phyloP scores from a whole-genome alignment of 305 asterid genomes.

The Plantago rigida region DNA sequence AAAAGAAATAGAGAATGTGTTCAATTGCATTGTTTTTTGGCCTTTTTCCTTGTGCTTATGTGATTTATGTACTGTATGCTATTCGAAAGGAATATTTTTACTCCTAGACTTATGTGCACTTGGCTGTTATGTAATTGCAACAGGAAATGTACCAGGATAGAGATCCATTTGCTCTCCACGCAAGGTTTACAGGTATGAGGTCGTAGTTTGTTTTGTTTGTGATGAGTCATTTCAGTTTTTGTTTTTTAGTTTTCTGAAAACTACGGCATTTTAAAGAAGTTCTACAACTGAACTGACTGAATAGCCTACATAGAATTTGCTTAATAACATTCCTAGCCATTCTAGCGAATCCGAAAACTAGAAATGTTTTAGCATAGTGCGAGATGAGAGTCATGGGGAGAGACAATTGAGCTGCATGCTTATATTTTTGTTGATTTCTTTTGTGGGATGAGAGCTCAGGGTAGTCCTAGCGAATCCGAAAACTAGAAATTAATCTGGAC shows the following conservation, averaged over 20 bases:
- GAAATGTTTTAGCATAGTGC: background rate
- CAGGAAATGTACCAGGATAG: constrained; percentile 93
- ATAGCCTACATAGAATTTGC: no score
- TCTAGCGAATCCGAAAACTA: no score
- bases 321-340: no score
- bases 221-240: background rate
- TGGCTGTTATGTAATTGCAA: constrained; percentile 20
- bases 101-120: constrained; percentile 16
- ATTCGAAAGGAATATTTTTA: background rate
- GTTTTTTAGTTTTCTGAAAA: background rate
- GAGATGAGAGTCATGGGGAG: background rate
- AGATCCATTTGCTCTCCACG: constrained; percentile 74
- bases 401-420: background rate
- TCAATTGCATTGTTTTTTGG: background rate
- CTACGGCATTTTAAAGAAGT: no score
- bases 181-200: constrained; percentile 79
- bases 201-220: constrained; percentile 5
- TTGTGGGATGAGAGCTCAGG: no score
- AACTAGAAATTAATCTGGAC: constrained; percentile 1
- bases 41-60: no score
- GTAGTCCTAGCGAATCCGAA: background rate
- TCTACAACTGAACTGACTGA: no score
- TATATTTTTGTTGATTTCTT: no score
- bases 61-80: background rate
- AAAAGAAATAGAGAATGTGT: background rate